Conservation (phyloP, 1,139 yeast species). For the Hyphopichia khmerensis region DNA sequence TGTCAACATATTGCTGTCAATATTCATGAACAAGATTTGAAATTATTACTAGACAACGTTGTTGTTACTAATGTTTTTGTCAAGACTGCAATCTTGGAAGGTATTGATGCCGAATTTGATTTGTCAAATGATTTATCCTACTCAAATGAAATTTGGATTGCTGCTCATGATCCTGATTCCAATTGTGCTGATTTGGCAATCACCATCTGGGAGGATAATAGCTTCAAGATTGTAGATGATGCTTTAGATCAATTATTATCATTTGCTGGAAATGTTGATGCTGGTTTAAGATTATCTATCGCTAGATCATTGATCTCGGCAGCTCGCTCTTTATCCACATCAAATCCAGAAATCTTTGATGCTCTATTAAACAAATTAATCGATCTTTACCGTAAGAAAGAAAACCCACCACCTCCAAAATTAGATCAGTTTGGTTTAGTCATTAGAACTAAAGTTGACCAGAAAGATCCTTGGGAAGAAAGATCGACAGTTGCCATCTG, state of each 20-base stretch:
- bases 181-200: constrained; percentile 64
- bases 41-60: constrained; percentile 56
- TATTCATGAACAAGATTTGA: constrained; percentile 55
- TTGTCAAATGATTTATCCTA: constrained; percentile 53
- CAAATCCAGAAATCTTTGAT: constrained; percentile 25
- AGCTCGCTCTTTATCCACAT: constrained; percentile 27
- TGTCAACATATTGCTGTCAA: constrained; percentile 73
- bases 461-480: constrained; percentile 78
- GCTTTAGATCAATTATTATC: constrained; percentile 47
- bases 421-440: constrained; percentile 79
- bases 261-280: constrained; percentile 53
- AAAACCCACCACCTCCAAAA: constrained; percentile 75
- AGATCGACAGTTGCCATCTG: constrained; percentile 80
- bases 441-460: constrained; percentile 57
- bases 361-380: constrained; percentile 45
- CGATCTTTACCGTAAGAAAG: constrained; percentile 54
- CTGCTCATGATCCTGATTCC: constrained; percentile 71
- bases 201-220: constrained; percentile 84
- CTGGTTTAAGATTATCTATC: constrained; percentile 66
- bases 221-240: constrained; percentile 43
- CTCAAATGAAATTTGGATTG: constrained; percentile 74
- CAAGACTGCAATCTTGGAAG: constrained; percentile 76
- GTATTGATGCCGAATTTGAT: constrained; percentile 84
- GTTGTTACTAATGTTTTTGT: constrained; percentile 69
- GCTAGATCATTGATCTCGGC: constrained; percentile 62